Percentiles rank a stretch among this genome's conserved stretches.
Conservation (phyloP, 2,329 filamentous ascomycete genomes). For the Fusarium anthophilum region DNA sequence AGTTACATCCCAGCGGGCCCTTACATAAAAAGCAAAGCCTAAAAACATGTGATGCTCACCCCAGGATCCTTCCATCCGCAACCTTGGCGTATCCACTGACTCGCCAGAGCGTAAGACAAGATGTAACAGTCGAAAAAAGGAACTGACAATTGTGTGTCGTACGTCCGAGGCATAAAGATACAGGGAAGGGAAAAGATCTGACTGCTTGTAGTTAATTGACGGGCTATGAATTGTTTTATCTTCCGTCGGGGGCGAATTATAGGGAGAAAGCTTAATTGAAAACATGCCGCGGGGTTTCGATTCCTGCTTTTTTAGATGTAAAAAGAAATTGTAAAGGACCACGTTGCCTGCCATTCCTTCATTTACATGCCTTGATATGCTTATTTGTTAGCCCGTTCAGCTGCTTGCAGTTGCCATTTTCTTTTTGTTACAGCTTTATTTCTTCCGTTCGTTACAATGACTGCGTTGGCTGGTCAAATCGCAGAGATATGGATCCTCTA, state of each 20-base stretch:
- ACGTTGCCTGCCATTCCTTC: neutral
- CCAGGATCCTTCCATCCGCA: neutral
- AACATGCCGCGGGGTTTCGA: neutral
- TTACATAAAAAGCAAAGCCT: neutral
- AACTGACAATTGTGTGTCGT: neutral
- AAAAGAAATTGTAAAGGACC: neutral
- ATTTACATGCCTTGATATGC: neutral
- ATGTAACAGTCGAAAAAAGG: neutral
- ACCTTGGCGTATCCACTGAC: neutral
- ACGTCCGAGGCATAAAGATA: neutral
- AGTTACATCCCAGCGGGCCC: conserved; percentile 2
- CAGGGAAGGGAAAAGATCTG: neutral
- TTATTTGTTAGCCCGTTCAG: neutral
- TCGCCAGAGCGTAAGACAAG: neutral
- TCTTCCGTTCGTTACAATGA: neutral
- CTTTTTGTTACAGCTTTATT: neutral
- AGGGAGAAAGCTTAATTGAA: neutral
- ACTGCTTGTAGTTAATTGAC: neutral
- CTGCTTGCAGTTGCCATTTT: neutral
- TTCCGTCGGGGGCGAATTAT: neutral
- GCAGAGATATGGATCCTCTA: conserved; percentile 52
- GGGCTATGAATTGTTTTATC: neutral
- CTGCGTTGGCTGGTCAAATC: conserved; percentile 15
- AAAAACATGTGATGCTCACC: conserved; percentile 1
- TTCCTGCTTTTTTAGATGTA: neutral